A percentile compares a stretch with the other conserved stretches of the same genome.
phyloP scores from a whole-genome alignment of 345 rosid genomes.

The Eucalyptus polybractea region DNA sequence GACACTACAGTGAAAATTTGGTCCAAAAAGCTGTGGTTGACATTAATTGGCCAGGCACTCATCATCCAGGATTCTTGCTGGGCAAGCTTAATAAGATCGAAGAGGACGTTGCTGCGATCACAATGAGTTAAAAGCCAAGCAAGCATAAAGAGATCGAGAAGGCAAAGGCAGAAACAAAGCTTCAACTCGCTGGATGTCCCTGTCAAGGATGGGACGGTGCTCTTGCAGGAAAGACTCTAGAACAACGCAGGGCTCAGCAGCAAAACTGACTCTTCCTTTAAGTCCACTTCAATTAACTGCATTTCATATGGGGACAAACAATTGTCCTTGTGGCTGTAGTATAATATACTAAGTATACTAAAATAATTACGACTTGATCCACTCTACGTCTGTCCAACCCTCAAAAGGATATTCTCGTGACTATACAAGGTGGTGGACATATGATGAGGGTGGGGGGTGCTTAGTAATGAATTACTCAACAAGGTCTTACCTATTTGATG shows the following conservation, averaged over 20 bases:
- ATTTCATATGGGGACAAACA: neutral
- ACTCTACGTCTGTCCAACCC: neutral
- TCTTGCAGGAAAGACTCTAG: neutral
- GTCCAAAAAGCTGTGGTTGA: neutral
- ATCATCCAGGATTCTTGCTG: neutral
- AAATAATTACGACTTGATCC: neutral
- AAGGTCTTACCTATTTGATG: neutral
- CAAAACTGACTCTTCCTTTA: neutral
- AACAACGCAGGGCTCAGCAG: neutral
- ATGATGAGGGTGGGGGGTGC: accelerated
- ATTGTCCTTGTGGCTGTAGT: neutral
- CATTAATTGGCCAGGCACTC: neutral
- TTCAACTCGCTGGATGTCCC: neutral
- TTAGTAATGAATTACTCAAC: neutral
- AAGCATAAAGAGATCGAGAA: neutral
- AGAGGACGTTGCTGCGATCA: neutral
- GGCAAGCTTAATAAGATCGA: neutral
- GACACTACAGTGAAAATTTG: neutral
- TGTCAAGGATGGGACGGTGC: neutral
- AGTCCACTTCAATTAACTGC: neutral
- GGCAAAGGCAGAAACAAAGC: neutral
- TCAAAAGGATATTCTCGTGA: neutral
- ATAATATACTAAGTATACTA: neutral
- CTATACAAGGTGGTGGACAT: neutral
- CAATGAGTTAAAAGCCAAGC: neutral